phyloP scores from a whole-genome alignment of 2,329 filamentous ascomycete genomes.

The Thelonectria olida region DNA sequence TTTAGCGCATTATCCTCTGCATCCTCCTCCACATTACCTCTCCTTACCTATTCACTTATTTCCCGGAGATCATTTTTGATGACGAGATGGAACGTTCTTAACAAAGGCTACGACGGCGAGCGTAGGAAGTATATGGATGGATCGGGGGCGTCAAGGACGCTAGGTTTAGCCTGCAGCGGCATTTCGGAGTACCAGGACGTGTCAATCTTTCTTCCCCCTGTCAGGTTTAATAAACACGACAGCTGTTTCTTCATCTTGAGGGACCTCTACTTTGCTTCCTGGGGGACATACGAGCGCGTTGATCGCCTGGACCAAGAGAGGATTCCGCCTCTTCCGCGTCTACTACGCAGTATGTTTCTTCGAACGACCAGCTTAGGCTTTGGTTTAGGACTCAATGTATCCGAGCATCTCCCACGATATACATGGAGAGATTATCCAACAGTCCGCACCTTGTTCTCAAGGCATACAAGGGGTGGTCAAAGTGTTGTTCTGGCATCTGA shows the following conservation, averaged over 20 bases:
- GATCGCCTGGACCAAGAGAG: neutral
- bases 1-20: slow-evolving; percentile 41
- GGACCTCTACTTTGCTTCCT: slow-evolving; percentile 21
- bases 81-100: slow-evolving; percentile 32
- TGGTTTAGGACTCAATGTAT: too few species aligned
- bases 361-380: neutral
- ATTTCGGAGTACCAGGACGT: slow-evolving; percentile 37
- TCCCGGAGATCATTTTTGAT: slow-evolving; percentile 33
- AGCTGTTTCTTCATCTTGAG: slow-evolving; percentile 37
- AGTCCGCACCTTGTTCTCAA: too few species aligned
- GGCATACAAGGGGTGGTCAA: too few species aligned
- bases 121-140: slow-evolving; percentile 32
- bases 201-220: slow-evolving; percentile 38
- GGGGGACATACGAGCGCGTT: neutral
- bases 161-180: slow-evolving; percentile 30
- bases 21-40: slow-evolving; percentile 28
- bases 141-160: slow-evolving; percentile 27
- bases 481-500: too few species aligned
- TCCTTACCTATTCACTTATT: slow-evolving; percentile 24
- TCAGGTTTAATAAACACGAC: slow-evolving; percentile 44
- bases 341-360: neutral
- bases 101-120: slow-evolving; percentile 34
- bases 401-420: too few species aligned
- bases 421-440: too few species aligned
- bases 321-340: neutral